A percentile compares a stretch with the other conserved stretches of the same genome.
Conservation (phyloP, 768 basidiomycete species). For the Clitopilus hobsonii region DNA sequence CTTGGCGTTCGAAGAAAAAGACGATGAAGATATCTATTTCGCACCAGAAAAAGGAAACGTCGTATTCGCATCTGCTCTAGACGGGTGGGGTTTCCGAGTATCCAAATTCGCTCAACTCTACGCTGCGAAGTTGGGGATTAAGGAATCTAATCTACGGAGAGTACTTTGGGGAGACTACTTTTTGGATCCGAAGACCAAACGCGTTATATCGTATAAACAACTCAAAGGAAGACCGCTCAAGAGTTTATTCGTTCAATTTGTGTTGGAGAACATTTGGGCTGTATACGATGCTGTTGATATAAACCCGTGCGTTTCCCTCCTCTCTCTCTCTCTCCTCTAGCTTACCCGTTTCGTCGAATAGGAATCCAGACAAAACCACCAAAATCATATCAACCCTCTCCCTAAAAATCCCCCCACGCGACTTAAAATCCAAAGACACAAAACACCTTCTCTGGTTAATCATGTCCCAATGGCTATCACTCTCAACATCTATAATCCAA, state of each 20-base stretch:
- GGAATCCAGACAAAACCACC: slow-evolving; percentile 82
- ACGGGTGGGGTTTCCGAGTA: slow-evolving; percentile 96
- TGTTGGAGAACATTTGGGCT: slow-evolving; percentile 96
- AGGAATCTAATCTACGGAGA: slow-evolving; percentile 77
- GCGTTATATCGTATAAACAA: slow-evolving; percentile 87
- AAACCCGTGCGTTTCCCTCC: slow-evolving; percentile 69
- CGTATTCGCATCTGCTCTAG: slow-evolving; percentile 91
- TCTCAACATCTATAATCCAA: slow-evolving; percentile 91
- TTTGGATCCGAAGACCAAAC: slow-evolving; percentile 93
- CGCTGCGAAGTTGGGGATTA: slow-evolving; percentile 84
- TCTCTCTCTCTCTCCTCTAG: neutral
- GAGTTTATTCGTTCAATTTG: slow-evolving; percentile 95
- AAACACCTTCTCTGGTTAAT: slow-evolving; percentile 80
- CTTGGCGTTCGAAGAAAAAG: slow-evolving; percentile 85
- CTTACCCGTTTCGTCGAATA: slow-evolving; percentile 26
- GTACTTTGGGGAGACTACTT: slow-evolving; percentile 98
- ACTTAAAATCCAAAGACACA: slow-evolving; percentile 88
- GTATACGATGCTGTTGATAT: slow-evolving; percentile 88
- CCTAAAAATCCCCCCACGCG: slow-evolving; percentile 81
- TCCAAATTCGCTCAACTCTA: slow-evolving; percentile 93
- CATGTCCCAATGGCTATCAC: slow-evolving; percentile 93
- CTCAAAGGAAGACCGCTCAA: slow-evolving; percentile 84
- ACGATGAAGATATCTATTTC: slow-evolving; percentile 97
- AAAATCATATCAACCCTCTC: slow-evolving; percentile 85
- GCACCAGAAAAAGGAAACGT: slow-evolving; percentile 95